Base-by-base conservation (phyloP, 78 protist species). In the Paulinella micropora region DNA sequence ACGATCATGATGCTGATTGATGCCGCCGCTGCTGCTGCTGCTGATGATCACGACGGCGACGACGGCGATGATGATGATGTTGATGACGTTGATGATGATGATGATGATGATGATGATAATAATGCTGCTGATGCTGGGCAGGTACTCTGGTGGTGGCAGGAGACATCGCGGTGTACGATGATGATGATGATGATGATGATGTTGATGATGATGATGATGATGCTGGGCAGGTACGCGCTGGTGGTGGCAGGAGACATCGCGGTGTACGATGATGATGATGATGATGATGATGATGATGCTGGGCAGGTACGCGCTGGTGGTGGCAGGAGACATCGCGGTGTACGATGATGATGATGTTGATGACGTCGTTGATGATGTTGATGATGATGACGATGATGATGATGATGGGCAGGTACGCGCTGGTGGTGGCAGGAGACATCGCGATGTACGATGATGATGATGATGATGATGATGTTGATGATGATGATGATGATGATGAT, bases 91-190 rank as follows among this genome's bases (percentile, higher is more conserved):
- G n/a, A n/a, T n/a, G n/a, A n/a, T 97, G 99, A 88, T 95, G 23
- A 96, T 96, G 93, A 86, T 92, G 39, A 39, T 90, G 0, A 84
- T 94, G n/a, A n/a, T n/a, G n/a, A n/a, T n/a, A n/a, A n/a, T n/a
- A n/a, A n/a, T n/a, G n/a, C n/a, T n/a, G n/a, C 37, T 97, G 96
- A 96, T 97, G 95, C 93, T 97, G 98, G 37, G 92, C 97, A 9
- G 90, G 86, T 32, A 97, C 95, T n/a, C n/a, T n/a, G n/a, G n/a
- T n/a, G n/a, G n/a, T n/a, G n/a, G n/a, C n/a, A n/a, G n/a, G n/a
- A n/a, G n/a, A n/a, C n/a, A n/a, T n/a, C n/a, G n/a, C n/a, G n/a
- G n/a, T n/a, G n/a, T n/a, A n/a, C n/a, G n/a, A n/a, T n/a, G n/a
- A n/a, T n/a, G n/a, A n/a, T n/a, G n/a, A n/a, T n/a, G n/a, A n/a